Evolutionary conservation across 768 basidiomycete genomes (phyloP), one percentile per base, ranked within the genome.

Genomic region (Mycena vitilis): DNA sequence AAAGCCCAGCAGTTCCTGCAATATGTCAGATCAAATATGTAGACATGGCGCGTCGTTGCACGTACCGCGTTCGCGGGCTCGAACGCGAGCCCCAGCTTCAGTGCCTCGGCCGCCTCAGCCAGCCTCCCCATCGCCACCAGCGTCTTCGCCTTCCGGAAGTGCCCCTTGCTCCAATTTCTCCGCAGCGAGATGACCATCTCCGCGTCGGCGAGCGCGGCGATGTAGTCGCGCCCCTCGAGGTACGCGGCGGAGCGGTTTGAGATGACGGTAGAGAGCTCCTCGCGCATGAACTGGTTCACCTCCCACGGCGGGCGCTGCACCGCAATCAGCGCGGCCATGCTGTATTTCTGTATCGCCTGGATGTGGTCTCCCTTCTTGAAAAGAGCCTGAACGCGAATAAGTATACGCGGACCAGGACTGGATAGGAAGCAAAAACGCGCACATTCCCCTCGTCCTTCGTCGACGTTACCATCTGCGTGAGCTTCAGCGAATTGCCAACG

Each of bases 391-490:
- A 16, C 40, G 25, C 12, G 18, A 51, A 63, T 54, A 77, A 80
- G 84, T 30, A 30, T 20, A 73, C 73, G 61, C 70, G 66, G 75
- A 77, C 63, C 10, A 34, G 34, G 53, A 9, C 15, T 40, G 40
- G 40, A 40, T 38, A 40, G 38, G 13, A 36, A 11, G 22, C n/a
- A n/a, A n/a, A 68, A 73, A 59, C 22, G 60, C 94, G 75, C 75
- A 95, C 95, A 78, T 99, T 99, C 67, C 98, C 98, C 70, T 97
- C 94, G 55, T 99, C 97, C 77, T 98, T 98, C 6, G 91, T 90
- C 54, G 85, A 82, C 16, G 88, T 91, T 63, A 98, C 88, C 23
- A 89, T 86, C 71, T 91, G 87, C 0, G 92, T 87, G 22, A 97
- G 81, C 70, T 93, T 91, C 74, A 90, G 89, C 10, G 91, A 89